Evolutionary conservation across 2,329 filamentous ascomycete species (phyloP), one percentile per base, ranked within the genome.

Genomic region (Aspergillus ustus): DNA sequence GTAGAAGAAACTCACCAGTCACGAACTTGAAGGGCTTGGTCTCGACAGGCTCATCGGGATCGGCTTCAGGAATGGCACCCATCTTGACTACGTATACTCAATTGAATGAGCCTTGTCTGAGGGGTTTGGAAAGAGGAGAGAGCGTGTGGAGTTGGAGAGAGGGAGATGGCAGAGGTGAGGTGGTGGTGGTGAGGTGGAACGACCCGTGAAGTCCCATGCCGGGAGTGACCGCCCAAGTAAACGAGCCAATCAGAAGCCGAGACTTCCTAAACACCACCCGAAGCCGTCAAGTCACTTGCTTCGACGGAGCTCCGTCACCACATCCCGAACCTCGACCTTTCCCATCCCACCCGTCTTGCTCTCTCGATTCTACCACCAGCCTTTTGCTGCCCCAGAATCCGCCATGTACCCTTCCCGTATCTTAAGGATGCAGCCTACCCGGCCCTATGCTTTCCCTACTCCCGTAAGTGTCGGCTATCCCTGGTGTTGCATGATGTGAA

Each of bases 1-100:
- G 61, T 61, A 65, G 60, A 37, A 54, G 60, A 63, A 69, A 72
- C 92, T 81, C 87, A 97, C 93, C 94, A 84, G 94, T 98, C 78
- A 98, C 95, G 85, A 98, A 98, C 91, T 99, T 99, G 91, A 99
- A 99, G 82, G 96, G 96, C 89, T 97, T 99, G 84, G 93, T 97
- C 81, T 96, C 91, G 77, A 88, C 88, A 77, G 87, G 85, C 76
- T 92, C 89, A 78, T 91, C 91, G 75, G 81, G 78, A 69, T 91
- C 90, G 63, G 73, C 75, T 69, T 80, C 76, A 68, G 80, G 79
- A 74, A 82, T 81, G 83, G 96, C 92, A 80, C 93, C 90, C 94
- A 99, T 99, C 74, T 83, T 93, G 87, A 81, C 82, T 61, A 65
- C 65, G 49, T 56, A 64, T 64, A 66, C 65, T 52, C 57, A 66